phyloP scores from a whole-genome alignment of 805 yeast species.

The Candida hungchunana region DNA sequence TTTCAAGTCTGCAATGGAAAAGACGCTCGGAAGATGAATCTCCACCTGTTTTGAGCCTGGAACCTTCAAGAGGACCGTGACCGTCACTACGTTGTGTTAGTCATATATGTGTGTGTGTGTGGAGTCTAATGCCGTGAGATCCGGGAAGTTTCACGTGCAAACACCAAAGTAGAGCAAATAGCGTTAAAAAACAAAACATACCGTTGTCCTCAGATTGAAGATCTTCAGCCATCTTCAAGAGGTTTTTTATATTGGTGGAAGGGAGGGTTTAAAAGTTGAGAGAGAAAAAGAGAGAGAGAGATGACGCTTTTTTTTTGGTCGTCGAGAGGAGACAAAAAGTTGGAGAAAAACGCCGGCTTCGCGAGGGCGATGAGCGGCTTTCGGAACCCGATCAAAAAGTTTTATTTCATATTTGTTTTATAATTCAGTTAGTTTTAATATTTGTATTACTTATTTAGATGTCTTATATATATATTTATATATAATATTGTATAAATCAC shows the following conservation, averaged over 20 bases:
- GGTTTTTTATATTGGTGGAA: too few relatives aligned
- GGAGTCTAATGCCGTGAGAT: too few relatives aligned
- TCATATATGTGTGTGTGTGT: not conserved
- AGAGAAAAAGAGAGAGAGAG: not conserved
- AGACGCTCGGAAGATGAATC: slow-evolving; percentile 29
- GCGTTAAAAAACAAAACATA: not conserved
- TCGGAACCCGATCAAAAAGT: too few relatives aligned
- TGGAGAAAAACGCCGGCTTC: too few relatives aligned
- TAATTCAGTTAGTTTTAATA: too few relatives aligned
- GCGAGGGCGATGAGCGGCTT: not conserved
- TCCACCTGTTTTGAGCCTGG: slow-evolving; percentile 17
- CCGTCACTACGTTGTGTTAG: slow-evolving; percentile 4
- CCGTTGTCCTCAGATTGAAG: slow-evolving; percentile 4
- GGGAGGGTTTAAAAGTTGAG: too few relatives aligned
- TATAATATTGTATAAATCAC: not conserved
- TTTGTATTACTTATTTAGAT: not conserved
- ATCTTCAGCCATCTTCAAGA: slow-evolving; percentile 6
- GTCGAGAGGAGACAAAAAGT: too few relatives aligned
- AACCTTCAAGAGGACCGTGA: slow-evolving; percentile 10
- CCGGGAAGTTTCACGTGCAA: too few relatives aligned
- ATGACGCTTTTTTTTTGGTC: too few relatives aligned
- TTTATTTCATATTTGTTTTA: not conserved
- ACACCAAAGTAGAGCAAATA: not conserved
- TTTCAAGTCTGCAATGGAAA: slow-evolving; percentile 52
- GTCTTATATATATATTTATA: not conserved